Evolutionary conservation across 2,329 filamentous ascomycete species (phyloP), one percentile per base, ranked within the genome.

Genomic region (Monilinia polystroma): DNA sequence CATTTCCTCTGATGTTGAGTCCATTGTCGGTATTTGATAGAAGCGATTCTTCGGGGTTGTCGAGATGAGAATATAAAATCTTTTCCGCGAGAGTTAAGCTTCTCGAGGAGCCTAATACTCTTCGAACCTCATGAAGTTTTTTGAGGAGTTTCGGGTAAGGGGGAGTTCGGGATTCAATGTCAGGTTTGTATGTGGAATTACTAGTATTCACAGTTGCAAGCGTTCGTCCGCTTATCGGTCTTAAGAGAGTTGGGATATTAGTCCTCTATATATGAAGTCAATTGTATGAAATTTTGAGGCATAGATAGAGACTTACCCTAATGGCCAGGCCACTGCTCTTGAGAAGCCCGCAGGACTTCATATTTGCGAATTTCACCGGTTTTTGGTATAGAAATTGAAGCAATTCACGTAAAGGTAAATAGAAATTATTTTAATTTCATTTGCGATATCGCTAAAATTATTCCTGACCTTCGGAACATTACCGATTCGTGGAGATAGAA

Each of bases 31-130:
- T 97, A 75, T 88, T 87, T 64, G 86, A 87, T 68, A 97, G 83
- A 64, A 99, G 86, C 49, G 92, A 93, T 78, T 96, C 93, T 79
- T 97, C 93, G 8, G 89, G 87, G 75, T 92, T 91, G 80, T 95
- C 90, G 71, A 99, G 83, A 81, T 99, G 95, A 75, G 93, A 92
- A 83, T 98, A 99, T 67, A 99, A 85, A 75, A 99, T 97, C 85
- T 99, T 99, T 81, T 99, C 95, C 70, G 95, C 93, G 67, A 99
- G 86, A 2, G 94, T 97, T 68, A 99, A 86, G 66, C 72, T 74
- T 68, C 83, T 81, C 72, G 82, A 81, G 67, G 79, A 74, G 59
- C 89, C 90, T 45, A 97, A 84, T 12, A 96, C 86, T 64, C 85
- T 84, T 64, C 85, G 84, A 43, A 97, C 93, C 76, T 92, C 83